Percentiles rank a stretch among this genome's conserved stretches.
Evolutionary conservation across 78 protist species (phyloP).

Genomic region (Cavenderia fasciculata): DNA sequence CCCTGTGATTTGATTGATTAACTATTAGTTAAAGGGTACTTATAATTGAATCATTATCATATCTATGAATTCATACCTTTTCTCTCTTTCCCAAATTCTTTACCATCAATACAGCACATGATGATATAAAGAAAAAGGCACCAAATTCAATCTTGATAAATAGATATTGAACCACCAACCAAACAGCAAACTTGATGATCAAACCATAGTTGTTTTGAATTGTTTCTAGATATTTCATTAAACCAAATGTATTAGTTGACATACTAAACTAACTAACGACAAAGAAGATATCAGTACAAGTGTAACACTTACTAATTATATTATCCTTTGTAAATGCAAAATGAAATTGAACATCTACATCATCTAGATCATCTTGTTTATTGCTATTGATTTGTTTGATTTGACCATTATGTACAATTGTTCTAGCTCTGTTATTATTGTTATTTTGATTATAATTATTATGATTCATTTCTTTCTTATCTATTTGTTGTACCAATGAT

Average conservation of each 20-base stretch:
- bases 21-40: background rate
- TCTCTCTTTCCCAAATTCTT: constrained; percentile 24
- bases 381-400: background rate
- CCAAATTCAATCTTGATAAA: constrained; percentile 39
- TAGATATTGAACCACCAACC: constrained; percentile 16
- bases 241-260: background rate
- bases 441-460: no score
- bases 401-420: constrained; percentile 34
- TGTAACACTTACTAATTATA: background rate
- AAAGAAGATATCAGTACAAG: background rate
- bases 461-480: no score
- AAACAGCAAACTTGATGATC: background rate
- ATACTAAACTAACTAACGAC: background rate
- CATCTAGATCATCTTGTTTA: constrained; percentile 20
- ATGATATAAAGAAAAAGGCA: constrained; percentile 15
- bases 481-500: no score
- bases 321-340: constrained; percentile 27
- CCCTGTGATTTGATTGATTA: background rate
- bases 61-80: background rate
- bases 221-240: background rate
- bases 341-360: constrained; percentile 51
- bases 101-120: constrained; percentile 10
- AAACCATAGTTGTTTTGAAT: background rate
- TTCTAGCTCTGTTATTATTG: background rate
- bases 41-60: background rate